phyloP scores from a whole-genome alignment of 2,329 filamentous ascomycete genomes.

The Aspergillus ochraceoroseus region DNA sequence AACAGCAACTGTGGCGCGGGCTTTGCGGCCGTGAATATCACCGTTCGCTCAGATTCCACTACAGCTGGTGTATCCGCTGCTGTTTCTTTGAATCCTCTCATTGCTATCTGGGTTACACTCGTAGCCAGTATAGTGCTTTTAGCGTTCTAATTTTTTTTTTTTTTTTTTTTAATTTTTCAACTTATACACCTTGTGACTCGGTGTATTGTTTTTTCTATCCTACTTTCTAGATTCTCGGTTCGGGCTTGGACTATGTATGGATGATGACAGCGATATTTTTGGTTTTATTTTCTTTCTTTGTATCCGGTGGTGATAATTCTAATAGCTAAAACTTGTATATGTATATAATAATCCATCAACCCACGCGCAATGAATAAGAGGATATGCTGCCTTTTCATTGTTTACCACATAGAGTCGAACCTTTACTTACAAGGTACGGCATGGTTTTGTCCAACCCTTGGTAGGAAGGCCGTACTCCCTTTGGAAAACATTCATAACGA shows the following conservation, averaged over 20 bases:
- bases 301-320: neutral
- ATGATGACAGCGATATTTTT: constrained; percentile 28
- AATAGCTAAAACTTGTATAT: neutral
- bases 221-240: constrained; percentile 10
- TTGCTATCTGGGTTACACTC: constrained; percentile 5
- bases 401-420: too few relatives aligned
- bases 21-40: constrained; percentile 51
- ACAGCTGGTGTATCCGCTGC: constrained; percentile 4
- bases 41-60: constrained; percentile 22
- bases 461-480: too few relatives aligned
- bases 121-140: neutral
- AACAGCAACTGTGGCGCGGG: constrained; percentile 58
- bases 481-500: too few relatives aligned
- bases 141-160: constrained; percentile 11
- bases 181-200: neutral
- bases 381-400: too few relatives aligned
- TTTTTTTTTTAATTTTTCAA: neutral
- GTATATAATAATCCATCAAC: neutral
- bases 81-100: neutral
- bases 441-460: too few relatives aligned
- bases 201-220: constrained; percentile 1
- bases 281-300: constrained; percentile 7
- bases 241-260: constrained; percentile 22
- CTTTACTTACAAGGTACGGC: too few relatives aligned
- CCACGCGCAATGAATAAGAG: too few relatives aligned